Evolutionary conservation across 805 yeast genomes (phyloP), one percentile per base, ranked within the genome.

Genomic region (Saturnispora mendoncae): DNA sequence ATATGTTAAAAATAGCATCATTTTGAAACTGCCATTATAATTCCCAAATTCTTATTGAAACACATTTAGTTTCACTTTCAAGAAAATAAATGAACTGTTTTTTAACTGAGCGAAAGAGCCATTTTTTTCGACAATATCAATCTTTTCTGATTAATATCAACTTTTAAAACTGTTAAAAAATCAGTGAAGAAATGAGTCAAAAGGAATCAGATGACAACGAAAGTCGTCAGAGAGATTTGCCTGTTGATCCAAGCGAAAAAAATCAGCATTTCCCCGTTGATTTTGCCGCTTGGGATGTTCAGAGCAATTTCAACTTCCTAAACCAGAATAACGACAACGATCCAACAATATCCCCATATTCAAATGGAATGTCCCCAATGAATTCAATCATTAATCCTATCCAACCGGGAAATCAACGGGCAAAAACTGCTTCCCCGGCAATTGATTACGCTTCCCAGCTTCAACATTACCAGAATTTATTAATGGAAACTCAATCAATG

Each of bases 391-490:
- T 17, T 6, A 39, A 26, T 20, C 18, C 28, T 24, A 18, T 15
- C 4, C 37, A 23, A 7, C 26, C 6, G 10, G 10, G 6, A 7
- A 23, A 23, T 23, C 26, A 23, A 23, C 26, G 12, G 24, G 19
- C 6, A 13, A 20, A 19, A 18, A 6, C 51, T 2, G 48, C 54
- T 6, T 52, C 60, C 1, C 57, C 64, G n/a, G 50, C 55, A 7
- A 13, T 33, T 5, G 63, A 61, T 32, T 60, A 53, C 41, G 53
- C 57, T 7, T 27, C 54, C n/a, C 65, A 60, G 28, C 38, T 58
- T 15, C 64, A 58, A 35, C 65, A 58, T 34, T 60, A 60, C 36
- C 63, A 59, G 24, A 56, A 54, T 31, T 43, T 60, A 35, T 37
- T 60, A 32, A 20, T 56, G 47, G 65, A 60, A 28, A 51, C 61